Conservation (phyloP, 305 asterid species). For the Fraxinus albicans region DNA sequence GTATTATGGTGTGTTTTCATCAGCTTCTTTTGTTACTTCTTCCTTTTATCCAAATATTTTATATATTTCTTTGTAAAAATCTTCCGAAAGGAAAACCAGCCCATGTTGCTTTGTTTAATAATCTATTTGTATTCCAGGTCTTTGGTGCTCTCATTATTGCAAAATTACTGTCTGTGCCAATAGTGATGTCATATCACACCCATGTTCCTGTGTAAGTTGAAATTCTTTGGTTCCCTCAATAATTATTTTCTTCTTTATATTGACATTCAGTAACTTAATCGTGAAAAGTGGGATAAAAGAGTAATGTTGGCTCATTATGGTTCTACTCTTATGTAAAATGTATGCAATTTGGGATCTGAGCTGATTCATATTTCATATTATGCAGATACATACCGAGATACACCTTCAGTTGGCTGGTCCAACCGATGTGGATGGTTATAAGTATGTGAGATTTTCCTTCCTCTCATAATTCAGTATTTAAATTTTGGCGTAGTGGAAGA, state of each 20-base stretch:
- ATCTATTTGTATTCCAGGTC: constrained; percentile 46
- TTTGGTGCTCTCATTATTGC: constrained; percentile 94
- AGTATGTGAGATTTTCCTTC: constrained; percentile 48
- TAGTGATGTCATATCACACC: constrained; percentile 97
- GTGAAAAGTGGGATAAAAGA: background rate
- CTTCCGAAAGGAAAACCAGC: background rate
- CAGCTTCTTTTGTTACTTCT: constrained; percentile 12
- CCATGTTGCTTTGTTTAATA: constrained; percentile 11
- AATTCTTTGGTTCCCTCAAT: constrained; percentile 6
- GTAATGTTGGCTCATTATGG: background rate
- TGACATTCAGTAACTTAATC: background rate
- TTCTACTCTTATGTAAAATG: background rate
- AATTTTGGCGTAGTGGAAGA: constrained; percentile 1
- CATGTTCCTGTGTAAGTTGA: constrained; percentile 95
- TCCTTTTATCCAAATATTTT: constrained; percentile 1
- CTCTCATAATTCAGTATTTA: background rate
- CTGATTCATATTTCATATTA: constrained; percentile 29
- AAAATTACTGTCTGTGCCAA: constrained; percentile 74
- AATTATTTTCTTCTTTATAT: constrained; percentile 2
- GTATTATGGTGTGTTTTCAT: constrained; percentile 68
- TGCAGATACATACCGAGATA: constrained; percentile 97
- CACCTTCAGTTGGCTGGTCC: constrained; percentile 95
- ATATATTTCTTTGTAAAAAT: background rate
- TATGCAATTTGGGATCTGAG: constrained; percentile 12
- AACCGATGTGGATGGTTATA: constrained; percentile 93